A percentile compares a stretch with the other conserved stretches of the same genome.
Evolutionary conservation across 2,329 filamentous ascomycete genomes (phyloP).

Genomic region (Neonectria coccinea): DNA sequence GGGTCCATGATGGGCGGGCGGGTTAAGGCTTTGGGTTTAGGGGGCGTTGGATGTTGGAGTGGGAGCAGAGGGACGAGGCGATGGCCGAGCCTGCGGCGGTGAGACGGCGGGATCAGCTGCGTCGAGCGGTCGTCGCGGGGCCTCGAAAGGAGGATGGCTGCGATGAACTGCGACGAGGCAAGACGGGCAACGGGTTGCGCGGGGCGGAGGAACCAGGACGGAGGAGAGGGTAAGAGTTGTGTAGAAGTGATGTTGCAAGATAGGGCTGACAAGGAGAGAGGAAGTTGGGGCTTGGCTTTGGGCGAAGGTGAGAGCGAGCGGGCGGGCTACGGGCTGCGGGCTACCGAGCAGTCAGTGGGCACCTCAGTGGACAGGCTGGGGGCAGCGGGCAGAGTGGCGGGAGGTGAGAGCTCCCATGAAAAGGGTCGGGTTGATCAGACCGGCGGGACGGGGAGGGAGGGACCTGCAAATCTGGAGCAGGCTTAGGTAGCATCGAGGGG

Average conservation of each 20-base stretch:
- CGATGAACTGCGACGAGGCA: conserved; percentile 30
- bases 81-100: conserved; percentile 43
- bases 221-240: conserved; percentile 32
- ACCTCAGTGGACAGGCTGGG: not conserved
- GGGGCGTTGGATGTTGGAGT: conserved; percentile 21
- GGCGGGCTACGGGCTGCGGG: conserved; percentile 15
- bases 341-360: not conserved
- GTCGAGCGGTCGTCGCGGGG: conserved; percentile 28
- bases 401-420: conserved; percentile 7
- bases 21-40: conserved; percentile 31
- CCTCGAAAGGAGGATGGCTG: conserved; percentile 20
- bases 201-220: conserved; percentile 15
- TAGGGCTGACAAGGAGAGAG: conserved; percentile 45
- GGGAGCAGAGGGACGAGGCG: conserved; percentile 26
- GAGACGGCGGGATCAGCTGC: conserved; percentile 37
- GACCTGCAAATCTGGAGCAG: conserved; percentile 18
- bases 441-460: not conserved
- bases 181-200: conserved; percentile 18
- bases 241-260: conserved; percentile 40
- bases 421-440: not conserved
- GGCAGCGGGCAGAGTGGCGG: conserved; percentile 6
- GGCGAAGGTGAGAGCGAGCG: conserved; percentile 23
- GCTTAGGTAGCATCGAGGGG: conserved; percentile 24
- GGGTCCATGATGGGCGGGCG: conserved; percentile 60
- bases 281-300: conserved; percentile 30